These are phyloP conservation scores for Thalia dealbata DNA, from an alignment of 176 grass and related monocot genomes.

Conservation along the genomic window DNA sequence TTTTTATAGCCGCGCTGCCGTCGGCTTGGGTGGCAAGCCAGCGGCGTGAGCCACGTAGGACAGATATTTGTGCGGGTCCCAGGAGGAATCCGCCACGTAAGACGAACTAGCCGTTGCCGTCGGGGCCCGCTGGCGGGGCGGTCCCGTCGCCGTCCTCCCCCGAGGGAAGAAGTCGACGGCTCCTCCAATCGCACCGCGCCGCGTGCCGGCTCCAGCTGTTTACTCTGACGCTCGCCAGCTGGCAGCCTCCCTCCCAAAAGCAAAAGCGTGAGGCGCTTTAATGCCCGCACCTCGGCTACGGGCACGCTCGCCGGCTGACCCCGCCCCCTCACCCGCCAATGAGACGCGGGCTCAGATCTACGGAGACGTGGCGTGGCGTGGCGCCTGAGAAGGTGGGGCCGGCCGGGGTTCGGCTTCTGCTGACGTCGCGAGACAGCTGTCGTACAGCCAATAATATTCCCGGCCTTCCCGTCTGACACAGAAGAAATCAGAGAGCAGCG, in stretches of 20 bases:
- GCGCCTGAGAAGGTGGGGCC: neutral
- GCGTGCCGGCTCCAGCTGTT: constrained; percentile 1
- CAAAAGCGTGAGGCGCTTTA: neutral
- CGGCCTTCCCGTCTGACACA: neutral
- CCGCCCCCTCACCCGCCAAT: neutral
- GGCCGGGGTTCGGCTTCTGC: neutral
- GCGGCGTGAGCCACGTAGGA: neutral
- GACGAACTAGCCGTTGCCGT: constrained; percentile 4
- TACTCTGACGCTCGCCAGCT: neutral
- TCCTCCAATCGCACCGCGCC: neutral
- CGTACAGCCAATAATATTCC: constrained; percentile 1
- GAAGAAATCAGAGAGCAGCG: neutral
- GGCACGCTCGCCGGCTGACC: neutral
- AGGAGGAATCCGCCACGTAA: neutral
- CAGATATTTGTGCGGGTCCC: neutral
- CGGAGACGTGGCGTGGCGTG: no score
- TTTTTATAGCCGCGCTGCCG: neutral
- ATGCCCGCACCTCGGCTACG: neutral
- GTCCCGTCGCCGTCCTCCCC: neutral
- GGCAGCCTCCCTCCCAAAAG: neutral
- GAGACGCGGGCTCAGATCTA: neutral
- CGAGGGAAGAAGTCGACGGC: neutral
- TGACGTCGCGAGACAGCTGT: constrained; percentile 4
- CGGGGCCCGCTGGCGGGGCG: neutral
- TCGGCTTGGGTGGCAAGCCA: neutral